These are phyloP conservation scores for Hippophae gyantsensis DNA, from an alignment of 306 rosid species.

Conservation along the genomic window DNA sequence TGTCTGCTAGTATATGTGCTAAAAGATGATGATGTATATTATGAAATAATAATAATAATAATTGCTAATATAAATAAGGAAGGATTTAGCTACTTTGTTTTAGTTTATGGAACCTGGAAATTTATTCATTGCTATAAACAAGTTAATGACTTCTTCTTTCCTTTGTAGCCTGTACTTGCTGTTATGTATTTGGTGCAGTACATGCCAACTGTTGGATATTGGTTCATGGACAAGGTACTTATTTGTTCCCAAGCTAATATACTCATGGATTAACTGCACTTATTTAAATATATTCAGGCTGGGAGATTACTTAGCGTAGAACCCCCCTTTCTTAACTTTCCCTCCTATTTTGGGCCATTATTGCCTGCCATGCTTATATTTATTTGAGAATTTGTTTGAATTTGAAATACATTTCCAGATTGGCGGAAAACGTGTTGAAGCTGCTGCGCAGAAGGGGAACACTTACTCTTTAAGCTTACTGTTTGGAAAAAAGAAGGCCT, in stretches of 20 bases:
- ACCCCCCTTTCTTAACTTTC: not conserved
- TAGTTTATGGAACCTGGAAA: not conserved
- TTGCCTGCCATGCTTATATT: constrained; percentile 1
- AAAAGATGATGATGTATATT: too few species aligned
- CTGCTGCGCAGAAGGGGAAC: constrained; percentile 64
- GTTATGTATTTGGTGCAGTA: constrained; percentile 88
- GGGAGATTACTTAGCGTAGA: too few species aligned
- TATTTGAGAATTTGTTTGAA: not conserved
- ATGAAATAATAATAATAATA: too few species aligned
- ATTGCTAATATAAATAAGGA: too few species aligned
- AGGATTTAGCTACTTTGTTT: too few species aligned
- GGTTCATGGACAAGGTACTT: constrained; percentile 92
- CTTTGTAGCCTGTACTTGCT: constrained; percentile 71
- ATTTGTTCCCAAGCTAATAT: constrained; percentile 1
- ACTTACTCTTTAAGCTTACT: constrained; percentile 65
- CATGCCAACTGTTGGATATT: constrained; percentile 78
- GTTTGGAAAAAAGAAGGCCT: constrained; percentile 60
- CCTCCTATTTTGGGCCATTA: not conserved
- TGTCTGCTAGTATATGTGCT: too few species aligned
- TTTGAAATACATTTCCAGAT: constrained; percentile 33
- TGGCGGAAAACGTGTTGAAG: constrained; percentile 75
- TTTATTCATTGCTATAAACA: too few species aligned
- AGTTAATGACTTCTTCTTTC: not conserved
- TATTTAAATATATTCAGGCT: too few species aligned
- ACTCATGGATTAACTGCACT: too few species aligned